Conservation (phyloP, 257 asterid species). For the Solanum dulcamara region DNA sequence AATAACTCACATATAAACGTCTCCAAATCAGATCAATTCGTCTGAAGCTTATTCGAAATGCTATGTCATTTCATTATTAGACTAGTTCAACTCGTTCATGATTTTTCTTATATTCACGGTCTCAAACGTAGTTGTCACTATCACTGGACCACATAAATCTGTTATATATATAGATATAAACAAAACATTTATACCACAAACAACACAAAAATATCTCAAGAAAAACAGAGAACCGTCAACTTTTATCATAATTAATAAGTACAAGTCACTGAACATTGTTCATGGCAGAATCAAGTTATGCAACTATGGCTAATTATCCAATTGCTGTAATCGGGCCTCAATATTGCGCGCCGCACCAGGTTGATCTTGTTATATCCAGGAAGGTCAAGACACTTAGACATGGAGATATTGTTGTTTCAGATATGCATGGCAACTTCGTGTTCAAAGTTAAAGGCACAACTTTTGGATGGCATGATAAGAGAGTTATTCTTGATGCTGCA, state of each 20-base stretch:
- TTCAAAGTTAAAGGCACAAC: slow-evolving; percentile 16
- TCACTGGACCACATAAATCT: neutral
- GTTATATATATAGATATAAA: neutral
- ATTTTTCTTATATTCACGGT: too few relatives aligned
- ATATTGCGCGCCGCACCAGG: slow-evolving; percentile 9
- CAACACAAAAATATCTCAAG: neutral
- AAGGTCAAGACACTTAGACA: neutral
- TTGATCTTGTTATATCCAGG: slow-evolving; percentile 12
- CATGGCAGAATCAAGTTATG: neutral
- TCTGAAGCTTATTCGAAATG: too few relatives aligned
- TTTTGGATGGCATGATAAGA: neutral
- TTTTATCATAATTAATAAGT: neutral
- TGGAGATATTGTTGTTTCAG: slow-evolving; percentile 5
- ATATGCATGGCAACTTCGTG: slow-evolving; percentile 12
- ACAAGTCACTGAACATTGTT: neutral
- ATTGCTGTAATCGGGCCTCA: slow-evolving; percentile 14
- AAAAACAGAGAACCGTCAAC: neutral
- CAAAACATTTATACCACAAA: neutral
- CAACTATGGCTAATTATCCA: neutral
- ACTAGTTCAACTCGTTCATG: neutral
- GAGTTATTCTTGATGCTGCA: neutral
- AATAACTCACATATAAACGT: too few relatives aligned
- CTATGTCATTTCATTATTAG: neutral
- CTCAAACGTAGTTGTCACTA: neutral
- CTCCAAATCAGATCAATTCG: too few relatives aligned